A percentile compares a stretch with the other conserved stretches of the same genome.
Evolutionary conservation across 768 basidiomycete species (phyloP).

Genomic region (Clitopilus passeckerianus): DNA sequence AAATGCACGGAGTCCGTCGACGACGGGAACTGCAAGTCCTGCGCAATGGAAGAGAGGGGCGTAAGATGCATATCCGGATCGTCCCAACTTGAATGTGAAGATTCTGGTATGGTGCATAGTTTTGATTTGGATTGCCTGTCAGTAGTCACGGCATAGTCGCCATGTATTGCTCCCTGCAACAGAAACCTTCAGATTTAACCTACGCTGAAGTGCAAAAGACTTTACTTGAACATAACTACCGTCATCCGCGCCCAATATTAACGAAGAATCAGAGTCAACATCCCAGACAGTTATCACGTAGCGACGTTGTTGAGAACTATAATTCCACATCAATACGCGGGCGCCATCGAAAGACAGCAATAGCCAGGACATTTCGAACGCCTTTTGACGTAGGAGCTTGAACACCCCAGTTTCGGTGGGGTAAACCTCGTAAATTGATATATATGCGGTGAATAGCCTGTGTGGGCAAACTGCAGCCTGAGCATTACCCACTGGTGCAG

Average conservation of each 20-base stretch:
- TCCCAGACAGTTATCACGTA: not conserved
- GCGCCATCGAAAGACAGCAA: not conserved
- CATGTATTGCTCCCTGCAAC: too few relatives aligned
- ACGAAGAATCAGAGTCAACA: not conserved
- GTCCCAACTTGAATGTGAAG: too few relatives aligned
- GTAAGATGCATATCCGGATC: too few relatives aligned
- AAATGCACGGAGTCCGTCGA: not conserved
- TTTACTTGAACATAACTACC: not conserved
- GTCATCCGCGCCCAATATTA: not conserved
- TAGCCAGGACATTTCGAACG: not conserved
- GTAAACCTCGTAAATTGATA: not conserved
- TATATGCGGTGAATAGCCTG: not conserved
- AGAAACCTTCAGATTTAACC: too few relatives aligned
- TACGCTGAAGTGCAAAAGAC: not conserved
- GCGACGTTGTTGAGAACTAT: not conserved
- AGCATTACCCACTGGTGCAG: too few relatives aligned
- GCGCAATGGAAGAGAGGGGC: too few relatives aligned
- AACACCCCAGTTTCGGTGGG: not conserved
- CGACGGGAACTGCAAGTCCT: too few relatives aligned
- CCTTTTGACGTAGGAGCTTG: not conserved
- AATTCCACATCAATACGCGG: not conserved
- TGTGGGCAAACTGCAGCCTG: too few relatives aligned
- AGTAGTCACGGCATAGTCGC: too few relatives aligned
- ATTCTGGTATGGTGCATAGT: too few relatives aligned
- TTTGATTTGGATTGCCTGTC: too few relatives aligned